Conservation (phyloP, 192 early-diverging fungal genomes). For the Podila clonocystis region DNA sequence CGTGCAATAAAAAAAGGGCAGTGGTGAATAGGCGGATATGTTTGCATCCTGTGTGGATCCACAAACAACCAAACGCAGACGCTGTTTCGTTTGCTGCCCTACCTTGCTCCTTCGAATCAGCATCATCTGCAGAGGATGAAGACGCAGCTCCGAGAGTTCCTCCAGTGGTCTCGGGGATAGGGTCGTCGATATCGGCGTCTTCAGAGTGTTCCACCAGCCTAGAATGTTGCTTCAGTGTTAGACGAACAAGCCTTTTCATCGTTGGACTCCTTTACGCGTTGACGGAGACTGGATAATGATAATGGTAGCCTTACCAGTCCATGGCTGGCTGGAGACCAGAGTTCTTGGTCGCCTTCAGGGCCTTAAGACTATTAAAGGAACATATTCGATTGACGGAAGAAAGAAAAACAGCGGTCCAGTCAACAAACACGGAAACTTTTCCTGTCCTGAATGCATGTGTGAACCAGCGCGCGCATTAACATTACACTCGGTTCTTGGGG, state of each 20-base stretch:
- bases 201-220: conserved; percentile 80
- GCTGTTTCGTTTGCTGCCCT: background rate
- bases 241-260: background rate
- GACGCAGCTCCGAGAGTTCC: conserved; percentile 33
- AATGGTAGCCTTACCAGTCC: conserved; percentile 90
- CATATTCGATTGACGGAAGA: background rate
- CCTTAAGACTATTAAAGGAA: conserved; percentile 50
- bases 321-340: conserved; percentile 85
- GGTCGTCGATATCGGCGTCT: conserved; percentile 72
- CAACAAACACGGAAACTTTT: background rate
- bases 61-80: background rate
- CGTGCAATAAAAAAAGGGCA: conserved; percentile 6
- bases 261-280: too few species aligned
- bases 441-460: too few species aligned
- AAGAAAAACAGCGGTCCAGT: background rate
- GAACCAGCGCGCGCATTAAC: background rate
- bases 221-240: background rate
- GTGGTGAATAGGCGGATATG: background rate
- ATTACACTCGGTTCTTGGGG: conserved; percentile 67
- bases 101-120: conserved; percentile 42
- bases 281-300: too few species aligned
- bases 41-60: conserved; percentile 1
- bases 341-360: conserved; percentile 75
- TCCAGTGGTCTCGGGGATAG: conserved; percentile 53
- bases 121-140: conserved; percentile 15